Percentiles rank a stretch among this genome's conserved stretches.
These are phyloP conservation scores for Fagopyrum tataricum DNA, from an alignment of 148 eudicot species.

Conservation along the genomic window DNA sequence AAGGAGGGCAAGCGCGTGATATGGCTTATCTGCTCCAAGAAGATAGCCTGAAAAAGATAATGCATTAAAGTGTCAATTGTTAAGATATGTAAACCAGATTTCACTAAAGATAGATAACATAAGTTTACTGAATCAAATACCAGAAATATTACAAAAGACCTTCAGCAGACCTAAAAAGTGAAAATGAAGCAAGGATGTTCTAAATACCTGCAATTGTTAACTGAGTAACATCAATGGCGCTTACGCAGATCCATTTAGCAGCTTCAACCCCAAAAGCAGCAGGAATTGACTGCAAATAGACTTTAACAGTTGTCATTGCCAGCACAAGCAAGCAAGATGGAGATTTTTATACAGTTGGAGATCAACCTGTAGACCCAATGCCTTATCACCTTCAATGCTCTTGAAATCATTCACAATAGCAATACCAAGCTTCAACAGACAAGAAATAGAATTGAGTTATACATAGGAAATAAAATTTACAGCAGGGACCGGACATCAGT, in stretches of 20 bases:
- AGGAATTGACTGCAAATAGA: slow-evolving; percentile 68
- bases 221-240: slow-evolving; percentile 88
- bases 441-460: slow-evolving; percentile 9
- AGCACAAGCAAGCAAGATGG: background rate
- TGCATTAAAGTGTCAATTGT: background rate
- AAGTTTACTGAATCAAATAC: background rate
- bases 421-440: slow-evolving; percentile 63
- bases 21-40: slow-evolving; percentile 75
- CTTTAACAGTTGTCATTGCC: background rate
- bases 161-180: too few relatives aligned
- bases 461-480: background rate
- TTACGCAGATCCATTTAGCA: slow-evolving; percentile 94
- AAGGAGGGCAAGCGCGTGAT: slow-evolving; percentile 66
- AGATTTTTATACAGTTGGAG: background rate
- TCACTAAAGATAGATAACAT: background rate
- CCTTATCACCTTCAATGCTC: slow-evolving; percentile 94
- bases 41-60: slow-evolving; percentile 61
- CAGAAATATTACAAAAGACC: background rate
- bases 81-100: background rate
- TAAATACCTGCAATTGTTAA: slow-evolving; percentile 72
- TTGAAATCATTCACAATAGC: slow-evolving; percentile 96
- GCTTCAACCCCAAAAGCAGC: slow-evolving; percentile 89
- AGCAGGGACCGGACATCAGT: background rate
- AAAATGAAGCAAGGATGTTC: background rate
- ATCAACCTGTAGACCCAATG: slow-evolving; percentile 83